Base-by-base conservation (phyloP, 2,329 filamentous ascomycete species). In the Dactylellina cionopaga region DNA sequence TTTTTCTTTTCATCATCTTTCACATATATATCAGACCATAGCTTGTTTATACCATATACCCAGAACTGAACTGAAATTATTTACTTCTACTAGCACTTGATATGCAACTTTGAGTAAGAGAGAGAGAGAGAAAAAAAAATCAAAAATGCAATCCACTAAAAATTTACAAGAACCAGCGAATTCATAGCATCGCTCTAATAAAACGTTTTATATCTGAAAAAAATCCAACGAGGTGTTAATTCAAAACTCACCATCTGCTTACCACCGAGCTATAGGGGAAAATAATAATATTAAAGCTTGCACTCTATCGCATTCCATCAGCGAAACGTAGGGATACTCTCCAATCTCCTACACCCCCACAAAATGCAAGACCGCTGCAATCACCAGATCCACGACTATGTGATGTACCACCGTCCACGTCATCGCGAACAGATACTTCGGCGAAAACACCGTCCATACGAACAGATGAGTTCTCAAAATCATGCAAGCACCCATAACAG, bases 361-460 rank as follows among this genome's bases (percentile, higher is more conserved):
- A 56, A 54, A 85, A 77, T 85, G 88, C 47, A 91, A 76, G 35
- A 86, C 58, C 27, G 87, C 84, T 0, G 87, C 88, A 43, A 89
- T 76, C 3, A 85, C 82, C 31, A 93, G 76, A 79, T 94, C 92
- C 43, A 94, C 83, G 35, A 85, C 79, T 72, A 93, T 79, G 85
- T 99, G 94, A 82, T 93, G 92, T 5, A 87, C 91, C 46, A 94
- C 78, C 74, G 86, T 88, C 96, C 95, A 99, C 11, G 90, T 92
- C 84, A 95, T 90, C 75, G 88, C 91, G 80, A 96, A 99, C 75
- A 99, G 82, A 80, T 93, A 98, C 80, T 98, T 99, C 0, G 95
- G 95, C 75, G 92, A 96, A 80, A 99, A 99, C 9, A 99, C 95
- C 0, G 94, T 98, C 95, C 95, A 99, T 74, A 99, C 93, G 79